Conservation (phyloP, 2,329 filamentous ascomycete genomes). For the Sporothrix curviconia region DNA sequence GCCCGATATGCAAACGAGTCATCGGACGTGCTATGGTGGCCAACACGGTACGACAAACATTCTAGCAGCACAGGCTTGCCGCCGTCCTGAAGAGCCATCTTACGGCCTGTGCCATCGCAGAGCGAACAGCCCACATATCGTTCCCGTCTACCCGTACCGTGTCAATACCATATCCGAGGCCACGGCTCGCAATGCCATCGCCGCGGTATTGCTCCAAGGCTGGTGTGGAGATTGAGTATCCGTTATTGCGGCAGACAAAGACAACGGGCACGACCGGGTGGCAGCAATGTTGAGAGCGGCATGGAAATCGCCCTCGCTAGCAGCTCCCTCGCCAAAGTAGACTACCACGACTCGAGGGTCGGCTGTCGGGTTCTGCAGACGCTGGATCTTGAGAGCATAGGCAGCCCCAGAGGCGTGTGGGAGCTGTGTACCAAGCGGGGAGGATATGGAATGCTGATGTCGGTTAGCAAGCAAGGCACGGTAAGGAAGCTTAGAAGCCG, state of each 20-base stretch:
- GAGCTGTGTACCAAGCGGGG: conserved; percentile 70
- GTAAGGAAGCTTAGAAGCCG: not conserved
- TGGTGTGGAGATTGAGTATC: conserved; percentile 73
- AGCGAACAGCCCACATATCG: conserved; percentile 70
- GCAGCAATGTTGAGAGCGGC: conserved; percentile 76
- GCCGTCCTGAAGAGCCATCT: conserved; percentile 72
- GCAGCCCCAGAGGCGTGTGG: conserved; percentile 73
- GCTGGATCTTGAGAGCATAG: conserved; percentile 70
- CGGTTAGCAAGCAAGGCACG: not conserved
- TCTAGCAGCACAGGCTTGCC: conserved; percentile 81
- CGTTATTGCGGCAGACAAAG: conserved; percentile 79
- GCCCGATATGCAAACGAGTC: conserved; percentile 96
- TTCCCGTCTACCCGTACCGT: conserved; percentile 78
- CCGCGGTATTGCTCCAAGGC: conserved; percentile 76
- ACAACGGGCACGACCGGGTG: conserved; percentile 66
- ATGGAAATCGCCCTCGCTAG: conserved; percentile 77
- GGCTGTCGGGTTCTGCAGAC: conserved; percentile 55
- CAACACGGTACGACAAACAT: conserved; percentile 97
- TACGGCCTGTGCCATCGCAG: conserved; percentile 61
- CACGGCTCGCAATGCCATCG: conserved; percentile 72
- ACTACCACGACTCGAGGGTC: conserved; percentile 60
- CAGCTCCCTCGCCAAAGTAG: conserved; percentile 78
- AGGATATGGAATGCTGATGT: conserved; percentile 64
- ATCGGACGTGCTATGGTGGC: conserved; percentile 89
- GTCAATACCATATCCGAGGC: conserved; percentile 76